Base-by-base conservation (phyloP, 2,329 filamentous ascomycete genomes). In the Juglanconis oblonga region DNA sequence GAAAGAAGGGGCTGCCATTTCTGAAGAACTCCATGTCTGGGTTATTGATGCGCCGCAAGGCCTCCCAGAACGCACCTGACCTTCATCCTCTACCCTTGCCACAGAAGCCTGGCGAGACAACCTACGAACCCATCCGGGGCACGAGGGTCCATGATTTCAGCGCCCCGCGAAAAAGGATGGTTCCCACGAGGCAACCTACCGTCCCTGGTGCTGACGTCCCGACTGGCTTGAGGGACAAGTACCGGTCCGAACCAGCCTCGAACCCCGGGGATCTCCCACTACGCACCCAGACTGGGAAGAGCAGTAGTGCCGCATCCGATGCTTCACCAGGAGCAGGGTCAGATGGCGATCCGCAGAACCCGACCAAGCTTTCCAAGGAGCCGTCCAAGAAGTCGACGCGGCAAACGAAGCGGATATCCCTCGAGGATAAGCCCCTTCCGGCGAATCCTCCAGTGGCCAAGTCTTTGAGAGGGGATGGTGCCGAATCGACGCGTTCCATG, bases 61-160 rank as follows among this genome's bases (percentile, higher is more conserved):
- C 79, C 11, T 81, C 76, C 14, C 82, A 85, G 58, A 77, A 76
- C 54, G 71, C 73, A 1, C 74, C 78, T 1, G 80, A 82, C 49
- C 60, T 79, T 3, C 67, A 69, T 1, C 74, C 77, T 1, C 66
- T 80, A 29, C 75, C 80, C 0, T 66, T 79, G 33, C 65, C 74
- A 50, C 72, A 74, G 29, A 69, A 71, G 7, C 65, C 70, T 0
- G 76, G 79, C 13, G 80, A 81, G 65, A 77, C 79, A 5, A 71
- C 73, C 24, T 87, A 87, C 65, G 86, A 88, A 66, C 86, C 86
- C 17, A 89, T 89, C 64, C 80, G 79, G 67, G 87, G 84, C 52
- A 89, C 83, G 7, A 77, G 80, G 51, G 80, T 88, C 53, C 87
- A 89, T 68, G 87, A 86, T 70, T 89, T 87, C 66, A 88, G 85